Conservation (phyloP, 208 protist genomes). For the Crithidia fasciculata region DNA sequence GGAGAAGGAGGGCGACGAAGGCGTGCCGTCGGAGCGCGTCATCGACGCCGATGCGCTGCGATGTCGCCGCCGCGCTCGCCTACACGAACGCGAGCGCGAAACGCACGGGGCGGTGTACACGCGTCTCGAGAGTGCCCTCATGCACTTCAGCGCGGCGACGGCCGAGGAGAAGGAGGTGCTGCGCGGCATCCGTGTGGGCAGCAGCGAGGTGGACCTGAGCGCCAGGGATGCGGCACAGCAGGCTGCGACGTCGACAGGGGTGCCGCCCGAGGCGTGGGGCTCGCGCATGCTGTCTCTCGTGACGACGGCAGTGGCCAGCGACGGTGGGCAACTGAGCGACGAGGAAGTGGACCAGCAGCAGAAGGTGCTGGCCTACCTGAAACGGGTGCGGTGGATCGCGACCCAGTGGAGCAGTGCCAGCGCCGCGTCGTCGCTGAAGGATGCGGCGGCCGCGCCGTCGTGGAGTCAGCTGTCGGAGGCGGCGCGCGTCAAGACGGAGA, state of each 20-base stretch:
- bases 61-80: slow-evolving; percentile 15
- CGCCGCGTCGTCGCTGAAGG: slow-evolving; percentile 9
- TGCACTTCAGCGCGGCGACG: slow-evolving; percentile 23
- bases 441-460: slow-evolving; percentile 18
- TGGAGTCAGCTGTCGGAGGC: slow-evolving; percentile 56
- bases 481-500: slow-evolving; percentile 55
- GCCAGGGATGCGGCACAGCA: background rate
- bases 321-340: slow-evolving; percentile 6
- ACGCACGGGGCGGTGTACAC: slow-evolving; percentile 30
- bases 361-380: slow-evolving; percentile 60
- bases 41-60: slow-evolving; percentile 18
- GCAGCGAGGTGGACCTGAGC: background rate
- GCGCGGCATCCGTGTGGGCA: slow-evolving; percentile 8
- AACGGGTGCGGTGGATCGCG: slow-evolving; percentile 66
- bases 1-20: background rate
- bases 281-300: slow-evolving; percentile 33
- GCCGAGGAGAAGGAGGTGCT: slow-evolving; percentile 30
- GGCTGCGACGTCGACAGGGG: slow-evolving; percentile 2
- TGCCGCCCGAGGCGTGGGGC: slow-evolving; percentile 23
- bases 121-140: slow-evolving; percentile 20
- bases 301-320: slow-evolving; percentile 5
- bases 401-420: slow-evolving; percentile 40
- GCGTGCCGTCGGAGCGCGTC: background rate
- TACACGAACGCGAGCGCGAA: slow-evolving; percentile 16
- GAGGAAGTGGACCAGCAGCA: slow-evolving; percentile 34